A percentile compares a stretch with the other conserved stretches of the same genome.
Evolutionary conservation across 148 eudicot species (phyloP).

Genomic region (Hydrangea macrophylla): DNA sequence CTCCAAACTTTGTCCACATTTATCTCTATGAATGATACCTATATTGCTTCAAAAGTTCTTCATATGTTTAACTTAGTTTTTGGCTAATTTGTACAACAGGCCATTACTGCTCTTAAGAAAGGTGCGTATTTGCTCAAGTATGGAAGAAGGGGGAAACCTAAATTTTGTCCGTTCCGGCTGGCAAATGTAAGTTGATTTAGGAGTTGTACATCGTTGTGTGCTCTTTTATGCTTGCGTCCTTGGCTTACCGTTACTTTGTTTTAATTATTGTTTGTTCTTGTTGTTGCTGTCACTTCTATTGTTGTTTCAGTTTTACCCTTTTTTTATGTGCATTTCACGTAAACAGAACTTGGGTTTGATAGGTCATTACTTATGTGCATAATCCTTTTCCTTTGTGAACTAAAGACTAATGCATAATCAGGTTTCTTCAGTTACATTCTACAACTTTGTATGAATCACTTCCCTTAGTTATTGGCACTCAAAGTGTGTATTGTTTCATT

Average conservation of each 20-base stretch:
- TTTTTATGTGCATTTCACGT: background rate
- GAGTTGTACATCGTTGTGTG: background rate
- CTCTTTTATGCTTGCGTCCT: background rate
- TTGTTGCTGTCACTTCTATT: background rate
- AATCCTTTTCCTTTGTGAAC: no score
- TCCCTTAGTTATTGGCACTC: background rate
- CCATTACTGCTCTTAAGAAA: conserved; percentile 87
- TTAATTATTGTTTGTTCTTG: background rate
- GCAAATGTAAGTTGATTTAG: conserved; percentile 57
- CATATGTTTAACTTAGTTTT: conserved; percentile 7
- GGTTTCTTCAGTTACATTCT: background rate
- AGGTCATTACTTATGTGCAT: no score
- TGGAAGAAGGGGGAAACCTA: conserved; percentile 92
- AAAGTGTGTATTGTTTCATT: background rate
- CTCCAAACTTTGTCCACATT: background rate
- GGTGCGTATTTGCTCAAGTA: conserved; percentile 84
- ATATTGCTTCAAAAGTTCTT: conserved; percentile 14
- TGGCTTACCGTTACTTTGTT: background rate
- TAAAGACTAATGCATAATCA: background rate
- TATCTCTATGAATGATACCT: background rate
- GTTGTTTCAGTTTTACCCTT: background rate
- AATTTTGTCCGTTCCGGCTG: conserved; percentile 87
- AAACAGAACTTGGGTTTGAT: background rate
- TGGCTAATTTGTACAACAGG: conserved; percentile 49
- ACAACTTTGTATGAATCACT: conserved; percentile 2